Percentiles rank a stretch among this genome's conserved stretches.
These are phyloP conservation scores for Ogataea trehaloabstinens DNA, from an alignment of 805 yeast species.

Conservation along the genomic window DNA sequence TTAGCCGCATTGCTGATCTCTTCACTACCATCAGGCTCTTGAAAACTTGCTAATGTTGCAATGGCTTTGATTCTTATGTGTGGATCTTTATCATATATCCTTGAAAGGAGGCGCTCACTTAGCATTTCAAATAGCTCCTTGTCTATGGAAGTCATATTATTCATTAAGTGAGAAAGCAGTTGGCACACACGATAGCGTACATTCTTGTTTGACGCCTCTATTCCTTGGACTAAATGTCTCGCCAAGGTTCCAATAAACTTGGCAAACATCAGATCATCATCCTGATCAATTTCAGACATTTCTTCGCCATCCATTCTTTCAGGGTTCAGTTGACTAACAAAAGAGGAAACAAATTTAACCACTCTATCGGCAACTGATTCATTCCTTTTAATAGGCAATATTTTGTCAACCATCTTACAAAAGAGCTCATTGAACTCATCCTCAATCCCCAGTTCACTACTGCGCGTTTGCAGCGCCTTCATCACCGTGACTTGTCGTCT, in stretches of 20 bases:
- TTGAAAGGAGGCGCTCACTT: slow-evolving; percentile 54
- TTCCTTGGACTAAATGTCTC: slow-evolving; percentile 70
- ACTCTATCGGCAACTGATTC: slow-evolving; percentile 74
- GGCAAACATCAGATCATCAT: slow-evolving; percentile 37
- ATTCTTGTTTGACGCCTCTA: slow-evolving; percentile 69
- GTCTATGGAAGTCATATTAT: slow-evolving; percentile 71
- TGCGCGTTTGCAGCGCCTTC: slow-evolving; percentile 54
- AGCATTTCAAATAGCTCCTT: slow-evolving; percentile 66
- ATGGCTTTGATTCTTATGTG: slow-evolving; percentile 82
- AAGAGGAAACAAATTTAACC: slow-evolving; percentile 63
- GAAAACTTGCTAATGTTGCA: slow-evolving; percentile 74
- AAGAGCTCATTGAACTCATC: slow-evolving; percentile 62
- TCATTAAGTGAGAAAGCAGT: slow-evolving; percentile 66
- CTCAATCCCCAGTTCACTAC: slow-evolving; percentile 50
- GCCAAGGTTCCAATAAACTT: slow-evolving; percentile 60
- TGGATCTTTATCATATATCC: slow-evolving; percentile 75
- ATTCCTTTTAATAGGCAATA: slow-evolving; percentile 64
- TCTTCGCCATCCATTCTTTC: slow-evolving; percentile 35
- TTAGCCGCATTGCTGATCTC: slow-evolving; percentile 46
- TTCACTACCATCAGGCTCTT: slow-evolving; percentile 47
- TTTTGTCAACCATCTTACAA: slow-evolving; percentile 58
- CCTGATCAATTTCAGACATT: slow-evolving; percentile 27
- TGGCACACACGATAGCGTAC: slow-evolving; percentile 83
- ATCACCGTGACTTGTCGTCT: slow-evolving; percentile 66
- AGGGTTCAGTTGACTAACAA: slow-evolving; percentile 48